Base-by-base conservation (phyloP, 2,329 filamentous ascomycete species). In the Coniochaeta prunicola region DNA sequence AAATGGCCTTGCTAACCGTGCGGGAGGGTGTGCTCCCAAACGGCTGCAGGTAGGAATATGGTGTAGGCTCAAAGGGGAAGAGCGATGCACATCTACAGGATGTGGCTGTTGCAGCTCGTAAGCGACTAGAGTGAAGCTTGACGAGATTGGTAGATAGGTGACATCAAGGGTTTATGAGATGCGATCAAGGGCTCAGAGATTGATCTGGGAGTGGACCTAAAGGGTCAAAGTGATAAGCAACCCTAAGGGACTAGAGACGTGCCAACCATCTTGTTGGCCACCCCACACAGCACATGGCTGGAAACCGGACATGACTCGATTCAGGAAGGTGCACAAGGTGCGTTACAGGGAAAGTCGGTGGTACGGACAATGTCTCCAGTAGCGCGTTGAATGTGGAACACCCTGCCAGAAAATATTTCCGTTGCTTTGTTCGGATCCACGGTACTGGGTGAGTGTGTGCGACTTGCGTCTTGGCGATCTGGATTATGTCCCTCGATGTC, bases 101-200 rank as follows among this genome's bases (percentile, higher is more conserved):
- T 50, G 45, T 50, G 45, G 45, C 45, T 50, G 13, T 50, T 4
- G 45, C 10, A 26, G 45, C 21, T 4, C 24, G n/a, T 7, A 26
- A 28, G 21, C 26, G 45, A 15, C 45, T 26, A 28, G 21, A 7
- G 21, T 17, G 45, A 50, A 50, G 45, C 12, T 50, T 13, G 30
- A 17, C 19, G 19, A 45, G 40, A 45, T 45, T 24, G 24, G 40
- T 12, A 45, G 45, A 50, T 45, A 45, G 21, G 45, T 50, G 45
- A 50, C 45, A 50, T 50, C 45, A 50, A 50, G 45, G 45, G 45
- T 50, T 50, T 50, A 50, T 50, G 45, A 50, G 45, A 50, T 50
- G 45, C 10, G 21, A 48, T 48, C 19, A 28, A 48, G 42, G 42
- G n/a, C n/a, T 48, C 42, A 48, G 30, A 26, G 13, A 28, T 17